Conservation (phyloP, 129 eudicot species). For the Centrapalus pauciflorus region DNA sequence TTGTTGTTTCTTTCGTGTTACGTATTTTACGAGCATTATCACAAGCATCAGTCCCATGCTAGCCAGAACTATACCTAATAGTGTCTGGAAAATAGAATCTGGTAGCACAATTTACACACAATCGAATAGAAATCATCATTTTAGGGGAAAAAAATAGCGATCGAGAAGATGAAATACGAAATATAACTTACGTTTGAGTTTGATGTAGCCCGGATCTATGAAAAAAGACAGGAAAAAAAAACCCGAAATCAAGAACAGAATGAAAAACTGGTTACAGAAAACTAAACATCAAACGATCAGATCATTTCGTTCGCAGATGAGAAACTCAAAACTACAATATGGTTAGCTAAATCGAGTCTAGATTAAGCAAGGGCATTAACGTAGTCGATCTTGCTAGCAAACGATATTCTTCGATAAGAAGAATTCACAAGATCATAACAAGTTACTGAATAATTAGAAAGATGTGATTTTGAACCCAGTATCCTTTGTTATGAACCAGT, state of each 20-base stretch:
- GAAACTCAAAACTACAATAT: too few relatives aligned
- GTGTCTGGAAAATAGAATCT: constrained; percentile 50
- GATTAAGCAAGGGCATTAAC: too few relatives aligned
- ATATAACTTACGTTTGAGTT: constrained; percentile 52
- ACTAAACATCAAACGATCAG: background rate
- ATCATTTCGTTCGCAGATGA: too few relatives aligned
- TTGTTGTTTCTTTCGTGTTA: constrained; percentile 35
- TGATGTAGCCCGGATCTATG: constrained; percentile 61
- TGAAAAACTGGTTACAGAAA: background rate
- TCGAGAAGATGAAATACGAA: background rate
- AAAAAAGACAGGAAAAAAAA: background rate
- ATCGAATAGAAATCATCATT: too few relatives aligned
- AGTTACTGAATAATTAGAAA: too few relatives aligned
- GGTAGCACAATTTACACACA: constrained; percentile 7
- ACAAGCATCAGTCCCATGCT: constrained; percentile 38
- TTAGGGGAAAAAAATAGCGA: too few relatives aligned
- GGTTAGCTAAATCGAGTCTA: too few relatives aligned
- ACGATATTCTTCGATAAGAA: too few relatives aligned
- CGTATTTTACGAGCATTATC: constrained; percentile 53
- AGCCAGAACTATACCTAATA: constrained; percentile 42
- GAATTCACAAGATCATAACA: too few relatives aligned
- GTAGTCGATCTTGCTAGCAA: too few relatives aligned
- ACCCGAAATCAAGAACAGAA: background rate
- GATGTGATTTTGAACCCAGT: too few relatives aligned
- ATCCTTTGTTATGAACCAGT: too few relatives aligned